Evolutionary conservation across 108 stramenopile species (phyloP).

Genomic region (Seminavis robusta): DNA sequence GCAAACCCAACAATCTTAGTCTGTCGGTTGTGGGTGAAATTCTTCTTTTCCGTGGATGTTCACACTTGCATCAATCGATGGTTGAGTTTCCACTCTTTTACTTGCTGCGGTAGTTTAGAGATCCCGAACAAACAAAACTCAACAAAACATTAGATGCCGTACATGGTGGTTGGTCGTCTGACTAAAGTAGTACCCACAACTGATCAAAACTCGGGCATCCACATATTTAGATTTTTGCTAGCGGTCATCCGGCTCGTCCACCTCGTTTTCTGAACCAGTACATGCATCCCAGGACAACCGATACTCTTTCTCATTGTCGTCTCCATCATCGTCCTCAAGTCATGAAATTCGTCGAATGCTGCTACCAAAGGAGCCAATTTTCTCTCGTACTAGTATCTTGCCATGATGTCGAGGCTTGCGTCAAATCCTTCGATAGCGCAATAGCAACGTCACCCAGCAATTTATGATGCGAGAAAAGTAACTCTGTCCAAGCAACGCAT

Average conservation of each 20-base stretch:
- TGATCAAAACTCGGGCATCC: too few species aligned
- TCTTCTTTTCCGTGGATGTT: too few species aligned
- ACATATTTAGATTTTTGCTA: too few species aligned
- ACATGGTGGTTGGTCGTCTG: too few species aligned
- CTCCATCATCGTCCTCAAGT: constrained; percentile 4
- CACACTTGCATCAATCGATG: too few species aligned
- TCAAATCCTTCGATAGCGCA: constrained; percentile 1
- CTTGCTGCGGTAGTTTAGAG: too few species aligned
- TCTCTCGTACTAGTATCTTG: neutral
- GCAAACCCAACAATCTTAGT: too few species aligned
- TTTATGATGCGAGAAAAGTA: neutral
- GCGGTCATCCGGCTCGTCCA: constrained; percentile 1
- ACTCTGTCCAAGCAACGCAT: constrained; percentile 4
- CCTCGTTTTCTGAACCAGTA: constrained; percentile 1
- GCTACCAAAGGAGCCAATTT: constrained; percentile 2
- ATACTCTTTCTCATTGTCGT: constrained; percentile 3
- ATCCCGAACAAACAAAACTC: too few species aligned
- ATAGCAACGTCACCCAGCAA: neutral
- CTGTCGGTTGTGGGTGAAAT: too few species aligned
- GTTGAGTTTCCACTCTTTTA: too few species aligned
- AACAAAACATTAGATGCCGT: too few species aligned
- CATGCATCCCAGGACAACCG: constrained; percentile 3
- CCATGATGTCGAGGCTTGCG: neutral
- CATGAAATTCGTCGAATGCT: constrained; percentile 2
- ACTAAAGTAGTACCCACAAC: too few species aligned